Evolutionary conservation across 805 yeast genomes (phyloP).

Genomic region (Starmerella etchellsii): DNA sequence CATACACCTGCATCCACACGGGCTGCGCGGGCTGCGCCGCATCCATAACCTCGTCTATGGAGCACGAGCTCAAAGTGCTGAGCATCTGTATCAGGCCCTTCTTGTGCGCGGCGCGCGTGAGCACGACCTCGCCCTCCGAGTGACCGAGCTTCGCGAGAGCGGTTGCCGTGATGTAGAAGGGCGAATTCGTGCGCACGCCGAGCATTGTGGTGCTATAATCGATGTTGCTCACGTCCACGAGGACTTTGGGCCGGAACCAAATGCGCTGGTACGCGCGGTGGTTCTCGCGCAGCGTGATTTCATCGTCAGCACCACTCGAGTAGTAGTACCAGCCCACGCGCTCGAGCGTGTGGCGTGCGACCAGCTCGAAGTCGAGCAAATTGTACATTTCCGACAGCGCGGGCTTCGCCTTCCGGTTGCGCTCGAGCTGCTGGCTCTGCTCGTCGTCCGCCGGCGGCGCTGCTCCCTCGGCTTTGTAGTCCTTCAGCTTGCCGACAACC

Average conservation of each 20-base stretch:
- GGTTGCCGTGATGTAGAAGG: slow-evolving; percentile 84
- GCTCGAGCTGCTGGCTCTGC: slow-evolving; percentile 15
- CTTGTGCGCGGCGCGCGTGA: slow-evolving; percentile 69
- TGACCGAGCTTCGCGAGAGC: slow-evolving; percentile 88
- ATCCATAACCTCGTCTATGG: slow-evolving; percentile 72
- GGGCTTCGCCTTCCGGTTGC: slow-evolving; percentile 43
- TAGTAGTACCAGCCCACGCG: slow-evolving; percentile 86
- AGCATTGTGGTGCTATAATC: slow-evolving; percentile 62
- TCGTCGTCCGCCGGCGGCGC: slow-evolving; percentile 3
- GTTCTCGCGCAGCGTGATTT: slow-evolving; percentile 77
- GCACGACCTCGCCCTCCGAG: slow-evolving; percentile 79
- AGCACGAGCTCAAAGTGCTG: slow-evolving; percentile 79
- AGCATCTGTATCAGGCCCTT: slow-evolving; percentile 76
- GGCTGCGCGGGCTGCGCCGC: slow-evolving; percentile 54
- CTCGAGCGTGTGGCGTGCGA: slow-evolving; percentile 68
- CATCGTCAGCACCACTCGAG: slow-evolving; percentile 87
- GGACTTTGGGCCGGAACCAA: slow-evolving; percentile 71
- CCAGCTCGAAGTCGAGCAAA: slow-evolving; percentile 71
- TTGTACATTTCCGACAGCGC: slow-evolving; percentile 58
- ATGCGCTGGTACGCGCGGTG: slow-evolving; percentile 80
- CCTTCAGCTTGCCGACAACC: slow-evolving; percentile 44
- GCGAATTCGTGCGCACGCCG: slow-evolving; percentile 56
- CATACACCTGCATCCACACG: slow-evolving; percentile 84
- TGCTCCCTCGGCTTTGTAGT: slow-evolving; percentile 2
- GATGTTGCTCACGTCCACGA: slow-evolving; percentile 67